A percentile compares a stretch with the other conserved stretches of the same genome.
Conservation (phyloP, 208 protist species). For the Acanthamoeba polyphaga region DNA sequence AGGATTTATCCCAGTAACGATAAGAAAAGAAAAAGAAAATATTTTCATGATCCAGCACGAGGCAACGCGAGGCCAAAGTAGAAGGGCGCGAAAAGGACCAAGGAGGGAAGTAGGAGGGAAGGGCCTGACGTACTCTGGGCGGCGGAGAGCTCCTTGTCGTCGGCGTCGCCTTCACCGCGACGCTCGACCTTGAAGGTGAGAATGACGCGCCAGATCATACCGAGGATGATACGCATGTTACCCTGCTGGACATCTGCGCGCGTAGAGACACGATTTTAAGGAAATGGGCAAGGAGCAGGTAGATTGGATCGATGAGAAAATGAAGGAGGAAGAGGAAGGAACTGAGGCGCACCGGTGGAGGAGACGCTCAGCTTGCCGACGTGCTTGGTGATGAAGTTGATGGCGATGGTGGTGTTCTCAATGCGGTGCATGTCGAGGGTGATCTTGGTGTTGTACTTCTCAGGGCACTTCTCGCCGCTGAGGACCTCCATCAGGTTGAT, state of each 20-base stretch:
- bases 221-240: constrained; percentile 82
- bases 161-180: constrained; percentile 77
- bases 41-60: neutral
- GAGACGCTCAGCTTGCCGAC: constrained; percentile 75
- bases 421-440: constrained; percentile 56
- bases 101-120: neutral
- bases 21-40: neutral
- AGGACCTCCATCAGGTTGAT: constrained; percentile 73
- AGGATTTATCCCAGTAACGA: neutral
- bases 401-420: constrained; percentile 65
- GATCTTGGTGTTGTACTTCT: constrained; percentile 69
- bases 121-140: constrained; percentile 1
- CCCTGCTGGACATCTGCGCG: constrained; percentile 27
- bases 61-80: neutral
- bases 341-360: neutral
- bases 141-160: constrained; percentile 26
- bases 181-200: constrained; percentile 81
- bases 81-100: neutral
- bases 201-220: constrained; percentile 88
- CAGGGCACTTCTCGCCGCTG: constrained; percentile 57
- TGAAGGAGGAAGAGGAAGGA: neutral
- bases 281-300: neutral
- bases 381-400: constrained; percentile 82
- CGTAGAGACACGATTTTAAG: neutral
- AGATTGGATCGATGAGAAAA: neutral